Base-by-base conservation (phyloP, 768 basidiomycete genomes). In the Hortiboletus campestris region DNA sequence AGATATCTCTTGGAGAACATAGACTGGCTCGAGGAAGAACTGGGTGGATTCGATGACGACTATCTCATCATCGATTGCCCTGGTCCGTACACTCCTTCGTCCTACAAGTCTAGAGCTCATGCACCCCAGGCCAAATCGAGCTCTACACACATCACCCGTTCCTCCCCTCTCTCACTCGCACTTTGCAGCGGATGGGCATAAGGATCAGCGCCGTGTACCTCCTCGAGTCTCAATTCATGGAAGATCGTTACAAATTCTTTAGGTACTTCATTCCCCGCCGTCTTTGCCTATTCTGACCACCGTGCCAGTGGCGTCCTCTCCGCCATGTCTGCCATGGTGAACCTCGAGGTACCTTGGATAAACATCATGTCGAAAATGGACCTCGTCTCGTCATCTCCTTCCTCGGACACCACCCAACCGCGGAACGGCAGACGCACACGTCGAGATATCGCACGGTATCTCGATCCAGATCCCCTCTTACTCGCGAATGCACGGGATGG, bases 361-460 rank as follows among this genome's bases (percentile, higher is more conserved):
- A 98, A 98, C 65, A 75, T 98, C 69, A 94, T 99, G 91, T 96
- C 93, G 42, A 99, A 99, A 74, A 98, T 99, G 97, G 97, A 99
- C 72, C 82, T 99, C 43, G 90, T 98, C 44, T 91, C 84, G 0
- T 28, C 62, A 1, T 34, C 59, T 2, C 10, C 63, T 6, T 72
- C 67, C 6, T 67, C 71, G 9, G 72, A 72, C 9, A 46, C 80
- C 11, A 76, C 80, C 56, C 81, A 82, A 25, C 79, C 80, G 17
- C 75, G 91, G 56, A 94, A 91, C 67, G 91, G 90, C 16, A 72
- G 84, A 52, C 82, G 91, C 38, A 78, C 78, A 47, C 80, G 80
- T 67, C 85, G 84, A 68, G 89, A 99, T 66, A 88, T 98, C 47
- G 89, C 94, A 31, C 83, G 94, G 86, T 99, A 95, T 75, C 81